These are phyloP conservation scores for Botryosphaeria dothidea DNA, from an alignment of 2,329 filamentous ascomycete species.

Conservation along the genomic window DNA sequence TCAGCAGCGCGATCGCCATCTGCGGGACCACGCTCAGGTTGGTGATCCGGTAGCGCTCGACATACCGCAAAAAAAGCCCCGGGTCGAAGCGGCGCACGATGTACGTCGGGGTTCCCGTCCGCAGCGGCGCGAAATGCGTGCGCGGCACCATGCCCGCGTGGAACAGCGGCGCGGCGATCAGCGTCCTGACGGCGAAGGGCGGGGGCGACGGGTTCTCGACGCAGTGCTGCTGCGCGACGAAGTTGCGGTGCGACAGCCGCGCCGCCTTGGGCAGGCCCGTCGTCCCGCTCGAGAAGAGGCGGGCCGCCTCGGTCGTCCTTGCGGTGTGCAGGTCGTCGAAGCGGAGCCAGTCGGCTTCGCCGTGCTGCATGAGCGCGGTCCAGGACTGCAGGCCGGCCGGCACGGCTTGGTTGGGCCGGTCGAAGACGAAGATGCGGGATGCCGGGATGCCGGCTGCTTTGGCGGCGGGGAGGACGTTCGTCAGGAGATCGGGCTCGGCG, in stretches of 20 bases:
- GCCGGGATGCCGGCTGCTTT: constrained; percentile 26
- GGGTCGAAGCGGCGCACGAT: constrained; percentile 43
- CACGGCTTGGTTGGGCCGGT: constrained; percentile 24
- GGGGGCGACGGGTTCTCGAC: not conserved
- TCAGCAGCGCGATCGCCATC: constrained; percentile 48
- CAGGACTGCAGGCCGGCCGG: constrained; percentile 22
- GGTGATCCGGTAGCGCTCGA: constrained; percentile 51
- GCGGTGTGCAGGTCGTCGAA: constrained; percentile 28
- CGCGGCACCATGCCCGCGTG: constrained; percentile 35
- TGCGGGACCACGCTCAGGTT: constrained; percentile 57
- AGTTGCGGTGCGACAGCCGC: constrained; percentile 38
- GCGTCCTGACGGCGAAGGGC: not conserved
- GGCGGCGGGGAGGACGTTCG: constrained; percentile 29
- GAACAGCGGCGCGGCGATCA: constrained; percentile 54
- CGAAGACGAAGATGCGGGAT: constrained; percentile 31
- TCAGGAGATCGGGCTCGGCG: constrained; percentile 20
- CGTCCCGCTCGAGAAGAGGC: constrained; percentile 38
- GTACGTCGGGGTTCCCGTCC: constrained; percentile 28
- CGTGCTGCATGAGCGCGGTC: constrained; percentile 25
- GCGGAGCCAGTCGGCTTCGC: constrained; percentile 30
- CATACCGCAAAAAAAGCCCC: constrained; percentile 47
- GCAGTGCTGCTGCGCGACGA: constrained; percentile 28
- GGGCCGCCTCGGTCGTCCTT: constrained; percentile 24
- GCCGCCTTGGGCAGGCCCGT: constrained; percentile 41
- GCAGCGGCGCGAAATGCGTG: constrained; percentile 35